Percentiles rank a stretch among this genome's conserved stretches.
phyloP scores from a whole-genome alignment of 176 grass and related monocot genomes.

The Avena eriantha region DNA sequence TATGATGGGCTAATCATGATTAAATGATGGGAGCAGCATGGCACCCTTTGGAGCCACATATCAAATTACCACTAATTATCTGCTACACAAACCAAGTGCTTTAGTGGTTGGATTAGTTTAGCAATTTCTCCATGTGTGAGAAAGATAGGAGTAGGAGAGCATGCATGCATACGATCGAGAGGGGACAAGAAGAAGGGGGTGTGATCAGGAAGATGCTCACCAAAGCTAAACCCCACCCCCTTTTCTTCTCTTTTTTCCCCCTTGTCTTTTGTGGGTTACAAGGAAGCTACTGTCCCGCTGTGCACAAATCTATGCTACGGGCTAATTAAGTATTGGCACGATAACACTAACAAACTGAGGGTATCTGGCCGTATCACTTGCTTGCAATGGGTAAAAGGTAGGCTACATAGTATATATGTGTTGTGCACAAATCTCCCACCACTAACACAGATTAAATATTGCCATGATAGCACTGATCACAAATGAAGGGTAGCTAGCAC shows the following conservation, averaged over 20 bases:
- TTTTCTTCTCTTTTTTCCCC: slow-evolving; percentile 35
- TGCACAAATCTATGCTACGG: not conserved
- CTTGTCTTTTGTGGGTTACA: slow-evolving; percentile 61
- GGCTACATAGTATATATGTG: not conserved
- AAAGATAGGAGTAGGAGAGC: no score
- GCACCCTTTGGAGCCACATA: not conserved
- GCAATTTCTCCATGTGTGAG: slow-evolving; percentile 28
- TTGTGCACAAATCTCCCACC: no score
- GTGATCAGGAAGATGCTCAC: slow-evolving; percentile 40
- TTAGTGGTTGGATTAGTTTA: slow-evolving; percentile 33
- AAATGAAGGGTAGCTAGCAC: no score
- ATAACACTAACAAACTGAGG: not conserved
- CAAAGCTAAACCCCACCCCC: slow-evolving; percentile 33
- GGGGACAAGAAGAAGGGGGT: slow-evolving; percentile 52
- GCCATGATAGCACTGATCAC: no score
- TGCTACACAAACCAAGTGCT: not conserved
- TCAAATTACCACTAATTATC: not conserved
- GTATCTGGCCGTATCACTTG: not conserved
- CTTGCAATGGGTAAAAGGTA: slow-evolving; percentile 14
- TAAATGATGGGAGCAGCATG: not conserved
- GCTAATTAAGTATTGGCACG: not conserved
- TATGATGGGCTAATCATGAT: slow-evolving; percentile 26
- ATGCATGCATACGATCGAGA: not conserved
- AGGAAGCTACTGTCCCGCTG: slow-evolving; percentile 32
- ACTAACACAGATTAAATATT: no score